phyloP scores from a whole-genome alignment of 345 rosid species.

The Arabis hirsuta region DNA sequence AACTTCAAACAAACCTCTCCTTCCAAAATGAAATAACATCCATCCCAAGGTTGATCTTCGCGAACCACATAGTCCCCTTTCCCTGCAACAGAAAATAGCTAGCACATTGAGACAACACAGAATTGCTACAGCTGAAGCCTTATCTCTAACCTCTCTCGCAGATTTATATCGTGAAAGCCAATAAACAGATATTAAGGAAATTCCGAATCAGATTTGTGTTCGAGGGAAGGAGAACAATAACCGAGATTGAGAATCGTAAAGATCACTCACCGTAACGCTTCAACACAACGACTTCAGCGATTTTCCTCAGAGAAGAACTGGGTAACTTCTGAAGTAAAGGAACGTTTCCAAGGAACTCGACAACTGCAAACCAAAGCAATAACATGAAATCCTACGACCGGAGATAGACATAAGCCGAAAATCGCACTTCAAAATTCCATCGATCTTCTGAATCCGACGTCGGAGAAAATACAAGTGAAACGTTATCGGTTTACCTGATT shows the following conservation, averaged over 20 bases:
- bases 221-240: not conserved
- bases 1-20: conserved; percentile 68
- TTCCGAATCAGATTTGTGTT: no score
- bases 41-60: conserved; percentile 77
- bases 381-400: conserved; percentile 4
- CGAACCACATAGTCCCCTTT: conserved; percentile 74
- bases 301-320: conserved; percentile 66
- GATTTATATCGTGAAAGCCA: not conserved
- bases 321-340: conserved; percentile 86
- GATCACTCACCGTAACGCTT: conserved; percentile 59
- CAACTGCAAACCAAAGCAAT: conserved; percentile 51
- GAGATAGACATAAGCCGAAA: not conserved
- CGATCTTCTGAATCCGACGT: not conserved
- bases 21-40: conserved; percentile 80
- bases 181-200: not conserved
- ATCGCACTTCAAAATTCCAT: not conserved
- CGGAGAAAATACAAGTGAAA: not conserved
- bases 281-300: conserved; percentile 58
- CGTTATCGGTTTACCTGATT: conserved; percentile 43
- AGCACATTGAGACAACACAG: not conserved
- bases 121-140: no score
- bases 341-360: conserved; percentile 79
- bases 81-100: conserved; percentile 47
- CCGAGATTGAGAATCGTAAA: conserved; percentile 5
- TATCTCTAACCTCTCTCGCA: no score